Base-by-base conservation (phyloP, 2,329 filamentous ascomycete genomes). In the Mycosphaerella arachidis region DNA sequence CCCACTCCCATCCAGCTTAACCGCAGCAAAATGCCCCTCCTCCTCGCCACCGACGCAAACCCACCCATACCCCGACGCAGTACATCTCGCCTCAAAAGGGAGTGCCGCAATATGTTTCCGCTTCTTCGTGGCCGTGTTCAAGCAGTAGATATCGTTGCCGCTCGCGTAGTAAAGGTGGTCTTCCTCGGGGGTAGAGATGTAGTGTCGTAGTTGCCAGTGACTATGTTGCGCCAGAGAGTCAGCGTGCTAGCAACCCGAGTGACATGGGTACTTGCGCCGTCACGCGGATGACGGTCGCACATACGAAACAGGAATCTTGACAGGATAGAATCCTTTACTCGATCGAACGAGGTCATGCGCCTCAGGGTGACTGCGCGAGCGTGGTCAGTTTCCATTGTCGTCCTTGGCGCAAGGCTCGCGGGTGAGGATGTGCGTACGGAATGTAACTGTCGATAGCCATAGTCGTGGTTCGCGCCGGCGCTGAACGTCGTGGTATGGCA, bases 191-290 rank as follows among this genome's bases (percentile, higher is more conserved):
- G 87, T 88, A 74, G 90, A 93, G 72, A 97, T 89, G 67, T 96
- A 87, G 67, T 95, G 93, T 57, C 93, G 90, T 50, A 99, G 82
- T 77, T 94, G 90, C 86, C 89, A 92, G 76, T 94, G 90, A 66
- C 89, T 92, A 12, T 8, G 12, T 35, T 24, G 69, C 45, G 20
- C 51, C 13, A 43, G 18, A 46, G 5, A 27, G 30, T 52, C 30
- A 52, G 50, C 30, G 31, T 35, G 12, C 24, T 20, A 31, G 9
- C n/a, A 13, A 20, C 50, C 30, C 12, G 6, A 20, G 27, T 35
- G 50, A 52, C 50, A 52, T 35, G 50, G 50, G 27, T n/a, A 52
- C 30, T 31, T 31, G 50, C 24, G 50, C 50, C 30, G 50, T 52
- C 16, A 29, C 50, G 27, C 48, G 30, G n/a, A 33, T 33, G 31